phyloP scores from a whole-genome alignment of 495 filamentous ascomycete genomes.

The Neurospora cerealis region DNA sequence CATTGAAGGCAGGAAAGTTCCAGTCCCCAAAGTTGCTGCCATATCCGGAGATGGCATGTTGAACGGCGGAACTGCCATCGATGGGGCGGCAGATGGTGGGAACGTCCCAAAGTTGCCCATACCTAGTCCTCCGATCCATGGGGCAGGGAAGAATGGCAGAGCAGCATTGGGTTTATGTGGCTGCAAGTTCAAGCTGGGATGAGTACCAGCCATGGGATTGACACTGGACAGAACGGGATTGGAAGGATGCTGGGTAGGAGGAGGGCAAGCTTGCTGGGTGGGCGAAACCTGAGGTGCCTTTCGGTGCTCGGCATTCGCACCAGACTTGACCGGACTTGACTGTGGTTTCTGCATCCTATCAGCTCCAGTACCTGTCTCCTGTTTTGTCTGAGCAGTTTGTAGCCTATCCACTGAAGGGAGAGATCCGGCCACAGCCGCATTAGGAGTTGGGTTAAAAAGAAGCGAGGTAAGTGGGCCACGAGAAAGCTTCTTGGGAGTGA shows the following conservation, averaged over 20 bases:
- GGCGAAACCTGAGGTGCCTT: neutral
- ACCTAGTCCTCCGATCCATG: neutral
- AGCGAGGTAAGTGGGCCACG: conserved; percentile 11
- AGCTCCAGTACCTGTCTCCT: neutral
- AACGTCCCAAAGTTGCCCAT: neutral
- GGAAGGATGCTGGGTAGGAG: neutral
- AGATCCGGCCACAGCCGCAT: neutral
- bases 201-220: neutral
- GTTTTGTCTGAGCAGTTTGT: neutral
- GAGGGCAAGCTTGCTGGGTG: neutral
- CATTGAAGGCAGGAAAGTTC: neutral
- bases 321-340: neutral
- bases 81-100: neutral
- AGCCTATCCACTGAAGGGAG: neutral
- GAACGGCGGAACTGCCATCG: neutral
- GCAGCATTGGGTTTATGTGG: neutral
- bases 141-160: neutral
- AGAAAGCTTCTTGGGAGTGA: conserved; percentile 12
- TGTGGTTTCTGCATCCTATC: neutral
- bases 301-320: neutral
- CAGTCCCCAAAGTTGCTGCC: neutral
- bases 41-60: neutral
- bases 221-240: neutral
- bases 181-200: neutral
- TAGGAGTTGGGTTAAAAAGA: neutral